Conservation (phyloP, 306 rosid genomes). For the Prosopis cineraria region DNA sequence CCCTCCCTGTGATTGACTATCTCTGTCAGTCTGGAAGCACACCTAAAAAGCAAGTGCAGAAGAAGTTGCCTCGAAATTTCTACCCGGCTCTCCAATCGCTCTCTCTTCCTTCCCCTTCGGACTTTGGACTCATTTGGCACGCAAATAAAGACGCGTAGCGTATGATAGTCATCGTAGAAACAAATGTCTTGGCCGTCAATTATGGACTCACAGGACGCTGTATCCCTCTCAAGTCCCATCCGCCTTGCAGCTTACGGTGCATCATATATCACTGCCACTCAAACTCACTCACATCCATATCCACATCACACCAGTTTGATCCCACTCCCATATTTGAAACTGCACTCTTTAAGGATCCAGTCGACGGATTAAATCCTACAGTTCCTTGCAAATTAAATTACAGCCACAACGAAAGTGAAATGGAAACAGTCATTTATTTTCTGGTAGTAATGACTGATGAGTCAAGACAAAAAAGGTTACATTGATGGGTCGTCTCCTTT, state of each 20-base stretch:
- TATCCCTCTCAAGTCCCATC: too few species aligned
- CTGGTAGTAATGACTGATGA: background rate
- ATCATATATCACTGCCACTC: too few species aligned
- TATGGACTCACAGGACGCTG: background rate
- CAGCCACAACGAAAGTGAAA: background rate
- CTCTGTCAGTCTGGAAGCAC: slow-evolving; percentile 9
- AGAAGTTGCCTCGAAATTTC: slow-evolving; percentile 39
- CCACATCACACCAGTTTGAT: background rate
- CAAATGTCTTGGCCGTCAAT: background rate
- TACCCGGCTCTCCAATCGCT: slow-evolving; percentile 14
- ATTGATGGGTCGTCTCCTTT: slow-evolving; percentile 3
- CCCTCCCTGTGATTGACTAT: background rate
- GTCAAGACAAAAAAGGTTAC: background rate
- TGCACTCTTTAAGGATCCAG: background rate
- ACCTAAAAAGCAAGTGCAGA: slow-evolving; percentile 21
- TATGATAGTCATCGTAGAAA: background rate
- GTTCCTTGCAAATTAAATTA: background rate
- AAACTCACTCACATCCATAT: too few species aligned
- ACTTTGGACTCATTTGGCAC: slow-evolving; percentile 23
- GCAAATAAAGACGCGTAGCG: slow-evolving; percentile 1
- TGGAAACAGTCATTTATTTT: background rate
- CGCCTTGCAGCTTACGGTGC: background rate
- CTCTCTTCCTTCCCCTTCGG: slow-evolving; percentile 10
- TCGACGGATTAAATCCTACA: background rate
- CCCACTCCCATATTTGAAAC: background rate